phyloP scores from a whole-genome alignment of 1,284 basidiomycete genomes.

The Moesziomyces sp. region DNA sequence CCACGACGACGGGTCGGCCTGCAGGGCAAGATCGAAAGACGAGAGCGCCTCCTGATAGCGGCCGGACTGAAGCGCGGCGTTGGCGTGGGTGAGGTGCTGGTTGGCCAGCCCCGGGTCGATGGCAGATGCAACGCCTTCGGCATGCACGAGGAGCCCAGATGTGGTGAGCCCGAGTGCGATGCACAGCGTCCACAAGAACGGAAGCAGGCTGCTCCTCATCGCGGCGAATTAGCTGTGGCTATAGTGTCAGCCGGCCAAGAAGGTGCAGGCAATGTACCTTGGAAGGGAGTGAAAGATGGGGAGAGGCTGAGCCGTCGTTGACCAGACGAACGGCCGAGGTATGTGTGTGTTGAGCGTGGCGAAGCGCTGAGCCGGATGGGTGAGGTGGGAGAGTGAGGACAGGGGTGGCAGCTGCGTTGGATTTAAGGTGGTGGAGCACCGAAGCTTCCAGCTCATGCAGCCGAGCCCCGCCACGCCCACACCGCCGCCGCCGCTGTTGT shows the following conservation, averaged over 20 bases:
- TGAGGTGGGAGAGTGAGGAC: no score
- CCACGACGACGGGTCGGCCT: slow-evolving; percentile 54
- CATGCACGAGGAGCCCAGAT: slow-evolving; percentile 19
- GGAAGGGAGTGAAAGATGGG: no score
- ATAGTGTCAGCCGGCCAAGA: no score
- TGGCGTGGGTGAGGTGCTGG: slow-evolving; percentile 52
- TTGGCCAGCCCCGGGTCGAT: slow-evolving; percentile 27
- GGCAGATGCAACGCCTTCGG: slow-evolving; percentile 16
- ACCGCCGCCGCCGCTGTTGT: neutral
- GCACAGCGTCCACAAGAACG: slow-evolving; percentile 39
- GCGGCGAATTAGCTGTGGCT: no score
- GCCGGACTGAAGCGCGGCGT: slow-evolving; percentile 54
- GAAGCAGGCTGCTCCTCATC: slow-evolving; percentile 32
- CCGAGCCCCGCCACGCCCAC: neutral
- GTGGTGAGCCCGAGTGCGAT: slow-evolving; percentile 31
- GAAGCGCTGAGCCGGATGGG: no score
- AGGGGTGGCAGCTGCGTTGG: no score
- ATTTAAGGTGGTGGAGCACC: slow-evolving; percentile 6
- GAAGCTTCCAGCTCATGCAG: slow-evolving; percentile 33
- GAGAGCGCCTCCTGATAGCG: slow-evolving; percentile 57
- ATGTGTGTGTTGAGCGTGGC: no score
- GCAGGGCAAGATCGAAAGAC: slow-evolving; percentile 56
- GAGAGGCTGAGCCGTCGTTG: no score
- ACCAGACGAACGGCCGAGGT: no score
- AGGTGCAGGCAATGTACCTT: no score